Evolutionary conservation across 139 green algal species (phyloP), one percentile per base, ranked within the genome.

Genomic region (Monoraphidium neglectum): DNA sequence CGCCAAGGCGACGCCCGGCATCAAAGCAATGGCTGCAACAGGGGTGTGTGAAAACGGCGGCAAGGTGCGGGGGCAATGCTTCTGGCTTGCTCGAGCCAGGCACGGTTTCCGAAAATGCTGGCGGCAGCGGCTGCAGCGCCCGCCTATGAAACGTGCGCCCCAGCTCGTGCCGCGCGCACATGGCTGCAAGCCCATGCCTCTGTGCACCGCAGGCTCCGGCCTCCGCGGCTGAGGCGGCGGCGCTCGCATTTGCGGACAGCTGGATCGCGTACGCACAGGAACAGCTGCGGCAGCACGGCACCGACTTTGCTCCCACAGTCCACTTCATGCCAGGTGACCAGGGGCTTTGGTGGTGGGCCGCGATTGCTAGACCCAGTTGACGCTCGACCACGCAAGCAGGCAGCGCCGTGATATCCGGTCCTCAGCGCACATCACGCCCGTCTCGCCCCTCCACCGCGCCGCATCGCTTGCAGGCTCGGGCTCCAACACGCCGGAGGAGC

Each of bases 321-420:
- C 75, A 82, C 47, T 86, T 86, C 56, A 33, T 85, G 35, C 62
- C 71, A 21, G 72, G 78, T 84, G 49, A 3, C 47, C 1, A 35
- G 24, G 36, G 0, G 3, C 69, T 46, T 36, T 8, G 43, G 8
- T 51, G 8, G 43, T 51, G 43, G 8, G 8, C 8, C 43, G 8
- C 43, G 43, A n/a, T 51, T 51, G 43, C 8, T 51, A 21, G 43
- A 51, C 12, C 12, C 8, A 8, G 8, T 8, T 12, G 8, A 51
- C 12, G 8, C 43, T 8, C 43, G 8, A 51, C 8, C 43, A 21
- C 8, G 8, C 43, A 8, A 51, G 8, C 12, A 12, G 8, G 12
- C 12, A 21, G 43, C 8, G 12, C 43, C 43, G 43, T 12, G 8
- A 12, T 12, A 51, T 8, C 43, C 43, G 12, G 12, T 51, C 8